Percentiles rank a stretch among this genome's conserved stretches.
Conservation (phyloP, 2,329 filamentous ascomycete species). For the Davidsoniella virescens region DNA sequence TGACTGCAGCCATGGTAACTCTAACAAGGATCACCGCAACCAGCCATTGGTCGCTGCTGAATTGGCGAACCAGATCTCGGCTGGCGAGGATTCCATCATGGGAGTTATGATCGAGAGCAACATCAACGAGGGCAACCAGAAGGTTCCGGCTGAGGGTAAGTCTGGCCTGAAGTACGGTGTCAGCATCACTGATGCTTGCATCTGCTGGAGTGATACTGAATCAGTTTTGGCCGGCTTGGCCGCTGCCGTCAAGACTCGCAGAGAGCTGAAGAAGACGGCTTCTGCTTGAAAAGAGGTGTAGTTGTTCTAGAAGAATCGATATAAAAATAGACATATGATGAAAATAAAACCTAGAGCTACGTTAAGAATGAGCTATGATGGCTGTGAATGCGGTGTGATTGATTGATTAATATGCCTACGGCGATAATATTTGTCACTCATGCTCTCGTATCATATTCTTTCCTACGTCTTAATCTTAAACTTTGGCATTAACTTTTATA, state of each 20-base stretch:
- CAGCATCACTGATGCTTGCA: conserved; percentile 94
- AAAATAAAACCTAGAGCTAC: background rate
- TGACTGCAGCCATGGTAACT: conserved; percentile 96
- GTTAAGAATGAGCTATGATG: background rate
- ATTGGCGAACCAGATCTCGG: conserved; percentile 69
- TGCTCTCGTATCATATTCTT: no score
- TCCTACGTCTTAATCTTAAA: no score
- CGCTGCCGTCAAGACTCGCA: conserved; percentile 59
- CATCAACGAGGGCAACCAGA: conserved; percentile 87
- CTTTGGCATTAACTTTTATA: no score
- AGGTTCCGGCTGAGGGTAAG: conserved; percentile 77
- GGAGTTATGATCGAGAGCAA: conserved; percentile 99
- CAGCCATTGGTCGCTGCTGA: conserved; percentile 81
- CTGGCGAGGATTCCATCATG: conserved; percentile 76
- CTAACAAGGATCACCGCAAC: conserved; percentile 89
- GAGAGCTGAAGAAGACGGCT: conserved; percentile 24
- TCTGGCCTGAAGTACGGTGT: conserved; percentile 79
- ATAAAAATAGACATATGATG: background rate
- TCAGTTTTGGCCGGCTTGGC: conserved; percentile 62
- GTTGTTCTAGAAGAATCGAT: conserved; percentile 13
- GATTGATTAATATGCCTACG: no score
- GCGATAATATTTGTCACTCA: no score
- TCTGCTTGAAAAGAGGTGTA: conserved; percentile 3
- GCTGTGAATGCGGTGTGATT: no score
- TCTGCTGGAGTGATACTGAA: conserved; percentile 83